Evolutionary conservation across 768 basidiomycete genomes (phyloP).

Genomic region (Agrocybe chaxingu): DNA sequence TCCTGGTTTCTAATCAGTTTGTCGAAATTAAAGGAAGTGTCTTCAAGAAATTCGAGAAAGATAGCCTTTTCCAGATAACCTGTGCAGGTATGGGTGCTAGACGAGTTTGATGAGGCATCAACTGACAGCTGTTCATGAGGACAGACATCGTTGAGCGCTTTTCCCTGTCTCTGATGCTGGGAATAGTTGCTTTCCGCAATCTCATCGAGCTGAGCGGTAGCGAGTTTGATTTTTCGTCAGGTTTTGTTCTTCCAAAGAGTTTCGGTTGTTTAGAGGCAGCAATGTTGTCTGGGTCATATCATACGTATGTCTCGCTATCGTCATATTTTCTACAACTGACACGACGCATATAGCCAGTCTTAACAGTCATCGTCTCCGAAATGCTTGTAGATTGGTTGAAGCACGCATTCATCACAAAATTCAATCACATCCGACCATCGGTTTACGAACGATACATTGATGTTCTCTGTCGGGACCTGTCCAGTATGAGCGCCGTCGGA

Average conservation of each 20-base stretch:
- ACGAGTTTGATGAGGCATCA: not conserved
- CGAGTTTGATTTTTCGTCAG: slow-evolving; percentile 75
- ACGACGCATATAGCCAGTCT: slow-evolving; percentile 62
- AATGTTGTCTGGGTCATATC: slow-evolving; percentile 85
- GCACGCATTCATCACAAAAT: slow-evolving; percentile 99
- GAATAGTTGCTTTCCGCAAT: slow-evolving; percentile 89
- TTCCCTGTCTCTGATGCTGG: slow-evolving; percentile 86
- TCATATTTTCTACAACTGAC: not conserved
- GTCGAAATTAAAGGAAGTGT: slow-evolving; percentile 99
- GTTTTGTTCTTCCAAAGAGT: slow-evolving; percentile 74
- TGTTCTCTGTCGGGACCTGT: slow-evolving; percentile 90
- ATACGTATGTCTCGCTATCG: slow-evolving; percentile 53
- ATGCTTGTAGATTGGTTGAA: slow-evolving; percentile 98
- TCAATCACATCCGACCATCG: slow-evolving; percentile 94
- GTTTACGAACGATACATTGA: slow-evolving; percentile 96
- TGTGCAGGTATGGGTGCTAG: slow-evolving; percentile 72
- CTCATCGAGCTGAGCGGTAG: slow-evolving; percentile 91
- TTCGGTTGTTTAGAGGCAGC: slow-evolving; percentile 80
- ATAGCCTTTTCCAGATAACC: slow-evolving; percentile 96
- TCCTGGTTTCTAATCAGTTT: slow-evolving; percentile 96
- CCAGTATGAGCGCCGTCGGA: slow-evolving; percentile 72
- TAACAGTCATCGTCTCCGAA: slow-evolving; percentile 89
- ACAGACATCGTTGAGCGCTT: slow-evolving; percentile 97
- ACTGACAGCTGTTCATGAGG: not conserved
- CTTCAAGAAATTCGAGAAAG: slow-evolving; percentile 99